Conservation (phyloP, 2,329 filamentous ascomycete species). For the Aspergillus pseudotamarii region DNA sequence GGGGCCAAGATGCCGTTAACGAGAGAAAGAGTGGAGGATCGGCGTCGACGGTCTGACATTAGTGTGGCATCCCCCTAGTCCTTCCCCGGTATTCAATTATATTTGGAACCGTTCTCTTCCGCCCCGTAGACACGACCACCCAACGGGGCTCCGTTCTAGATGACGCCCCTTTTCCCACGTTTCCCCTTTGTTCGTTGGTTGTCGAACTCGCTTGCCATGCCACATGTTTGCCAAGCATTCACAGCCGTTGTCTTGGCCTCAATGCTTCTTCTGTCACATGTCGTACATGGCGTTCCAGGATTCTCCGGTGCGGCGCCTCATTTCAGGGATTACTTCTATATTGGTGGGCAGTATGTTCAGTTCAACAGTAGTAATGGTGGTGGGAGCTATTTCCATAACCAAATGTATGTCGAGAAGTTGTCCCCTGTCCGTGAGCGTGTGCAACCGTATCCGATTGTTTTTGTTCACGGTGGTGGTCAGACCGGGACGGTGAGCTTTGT, state of each 20-base stretch:
- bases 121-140: neutral
- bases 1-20: neutral
- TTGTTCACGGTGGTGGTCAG: conserved; percentile 34
- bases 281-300: neutral
- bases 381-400: conserved; percentile 6
- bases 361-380: no score
- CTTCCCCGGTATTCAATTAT: neutral
- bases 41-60: neutral
- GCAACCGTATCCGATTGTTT: conserved; percentile 34
- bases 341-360: neutral
- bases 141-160: neutral
- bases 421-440: conserved; percentile 22
- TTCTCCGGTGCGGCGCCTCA: neutral
- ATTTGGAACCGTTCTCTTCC: neutral
- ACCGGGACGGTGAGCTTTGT: conserved; percentile 30
- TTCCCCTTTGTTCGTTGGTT: neutral
- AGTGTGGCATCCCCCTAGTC: conserved; percentile 6
- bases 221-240: neutral
- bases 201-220: neutral
- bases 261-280: conserved; percentile 1
- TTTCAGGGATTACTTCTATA: neutral
- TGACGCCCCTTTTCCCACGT: neutral
- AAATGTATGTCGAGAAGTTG: conserved; percentile 41
- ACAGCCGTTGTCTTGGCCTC: neutral
- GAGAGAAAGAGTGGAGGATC: neutral